Evolutionary conservation across 169 alveolate genomes (phyloP), one percentile per base, ranked within the genome.

Genomic region (Perkinsus olseni): DNA sequence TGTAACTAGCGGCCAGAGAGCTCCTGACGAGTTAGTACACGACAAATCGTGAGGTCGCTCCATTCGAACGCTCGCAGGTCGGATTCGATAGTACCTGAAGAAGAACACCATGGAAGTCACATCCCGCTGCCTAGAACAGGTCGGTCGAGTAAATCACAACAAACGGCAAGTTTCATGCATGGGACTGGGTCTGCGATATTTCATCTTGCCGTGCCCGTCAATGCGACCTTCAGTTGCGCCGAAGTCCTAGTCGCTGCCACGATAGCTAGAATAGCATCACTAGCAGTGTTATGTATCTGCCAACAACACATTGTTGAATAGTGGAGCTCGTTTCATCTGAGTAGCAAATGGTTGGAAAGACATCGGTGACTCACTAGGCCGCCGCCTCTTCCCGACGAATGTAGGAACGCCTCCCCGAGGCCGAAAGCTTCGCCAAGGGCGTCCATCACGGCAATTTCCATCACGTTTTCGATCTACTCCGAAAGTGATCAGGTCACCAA

Each of bases 281-380:
- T 40, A 28, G 94, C 94, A 20, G 94, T 91, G 0, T 62, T 39
- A 36, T 91, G 38, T 31, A 92, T 91, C 34, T 45, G 62, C 6
- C 17, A 45, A 45, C 62, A 45, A 45, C 62, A 17, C 17, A 6
- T 45, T 45, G 24, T 45, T 45, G n/a, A n/a, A n/a, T n/a, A n/a
- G n/a, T n/a, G n/a, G 62, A 45, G 24, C 62, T 6, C 62, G 62
- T 17, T 45, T 45, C 62, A 45, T 17, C 62, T 10, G 62, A 10
- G 17, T 6, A 17, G 62, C 62, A 45, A 6, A 45, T 45, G n/a
- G n/a, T n/a, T n/a, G n/a, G n/a, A n/a, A n/a, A n/a, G n/a, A n/a
- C n/a, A n/a, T n/a, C n/a, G n/a, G n/a, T n/a, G n/a, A n/a, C n/a
- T n/a, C n/a, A 45, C 62, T 11, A 45, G 6, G 62, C 62, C 62